These are phyloP conservation scores for Boletus vermiculosoides DNA, from an alignment of 768 basidiomycete species.

Conservation along the genomic window DNA sequence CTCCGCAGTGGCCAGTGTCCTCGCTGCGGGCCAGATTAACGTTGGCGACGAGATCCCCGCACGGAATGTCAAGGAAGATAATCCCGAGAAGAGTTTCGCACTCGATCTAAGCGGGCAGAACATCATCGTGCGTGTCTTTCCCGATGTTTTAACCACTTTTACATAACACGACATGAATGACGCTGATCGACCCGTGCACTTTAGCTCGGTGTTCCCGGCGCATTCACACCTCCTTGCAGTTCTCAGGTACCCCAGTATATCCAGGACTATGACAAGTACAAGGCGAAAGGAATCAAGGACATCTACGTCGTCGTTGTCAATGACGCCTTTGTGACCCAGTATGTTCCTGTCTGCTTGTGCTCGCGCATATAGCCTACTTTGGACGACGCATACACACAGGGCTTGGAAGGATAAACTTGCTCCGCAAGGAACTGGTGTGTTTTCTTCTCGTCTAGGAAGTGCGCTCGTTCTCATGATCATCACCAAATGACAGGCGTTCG, in stretches of 20 bases:
- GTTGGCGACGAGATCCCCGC: constrained; percentile 44
- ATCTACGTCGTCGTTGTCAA: constrained; percentile 77
- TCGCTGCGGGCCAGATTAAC: constrained; percentile 45
- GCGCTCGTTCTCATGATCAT: neutral
- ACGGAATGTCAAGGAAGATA: constrained; percentile 56
- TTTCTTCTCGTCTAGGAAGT: neutral
- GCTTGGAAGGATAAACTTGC: constrained; percentile 69
- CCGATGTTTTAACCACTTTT: neutral
- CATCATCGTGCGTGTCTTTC: constrained; percentile 49
- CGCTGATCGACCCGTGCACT: neutral
- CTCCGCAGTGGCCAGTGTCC: constrained; percentile 49
- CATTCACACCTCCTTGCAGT: constrained; percentile 73
- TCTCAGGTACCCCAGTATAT: constrained; percentile 66
- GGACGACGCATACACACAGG: constrained; percentile 32
- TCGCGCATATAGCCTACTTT: constrained; percentile 2
- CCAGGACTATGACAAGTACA: constrained; percentile 64
- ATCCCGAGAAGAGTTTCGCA: constrained; percentile 40
- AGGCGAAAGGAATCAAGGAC: constrained; percentile 69
- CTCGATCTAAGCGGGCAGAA: constrained; percentile 59
- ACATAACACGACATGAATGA: neutral
- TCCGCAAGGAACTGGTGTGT: constrained; percentile 53
- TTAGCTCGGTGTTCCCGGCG: constrained; percentile 73
- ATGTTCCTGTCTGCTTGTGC: neutral
- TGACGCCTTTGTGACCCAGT: constrained; percentile 71
- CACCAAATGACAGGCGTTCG: constrained; percentile 41